A percentile compares a stretch with the other conserved stretches of the same genome.
Conservation (phyloP, 495 filamentous ascomycete genomes). For the Cudoniella acicularis region DNA sequence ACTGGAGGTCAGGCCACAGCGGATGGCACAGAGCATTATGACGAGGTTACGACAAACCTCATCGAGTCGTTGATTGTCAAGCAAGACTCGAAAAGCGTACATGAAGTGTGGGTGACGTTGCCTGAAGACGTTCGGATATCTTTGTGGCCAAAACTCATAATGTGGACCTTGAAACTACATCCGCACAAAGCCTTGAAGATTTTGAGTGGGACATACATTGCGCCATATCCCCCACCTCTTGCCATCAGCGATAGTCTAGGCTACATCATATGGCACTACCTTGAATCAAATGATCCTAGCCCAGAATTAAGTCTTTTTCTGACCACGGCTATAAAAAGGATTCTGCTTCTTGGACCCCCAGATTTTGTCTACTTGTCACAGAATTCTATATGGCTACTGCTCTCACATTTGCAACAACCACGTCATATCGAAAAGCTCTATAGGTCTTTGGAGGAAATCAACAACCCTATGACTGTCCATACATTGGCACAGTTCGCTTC, state of each 20-base stretch:
- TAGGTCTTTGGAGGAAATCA: not conserved
- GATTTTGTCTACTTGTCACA: constrained; percentile 11
- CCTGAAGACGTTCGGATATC: not conserved
- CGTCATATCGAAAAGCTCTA: constrained; percentile 12
- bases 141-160: constrained; percentile 22
- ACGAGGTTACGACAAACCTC: no score
- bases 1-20: no score
- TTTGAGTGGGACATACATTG: constrained; percentile 4
- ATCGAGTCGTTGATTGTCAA: no score
- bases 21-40: no score
- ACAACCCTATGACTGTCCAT: constrained; percentile 4
- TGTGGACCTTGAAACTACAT: not conserved
- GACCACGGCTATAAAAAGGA: not conserved
- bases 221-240: constrained; percentile 13
- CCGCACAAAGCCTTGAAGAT: constrained; percentile 12
- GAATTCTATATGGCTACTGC: constrained; percentile 8
- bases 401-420: not conserved
- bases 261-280: constrained; percentile 16
- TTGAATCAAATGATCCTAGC: not conserved
- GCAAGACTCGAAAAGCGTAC: no score
- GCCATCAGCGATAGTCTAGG: constrained; percentile 14
- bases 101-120: not conserved
- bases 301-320: not conserved
- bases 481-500: constrained; percentile 19
- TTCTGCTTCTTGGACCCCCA: not conserved